Percentiles rank a stretch among this genome's conserved stretches.
Conservation (phyloP, 441 rosid species). For the Populus hybrid region DNA sequence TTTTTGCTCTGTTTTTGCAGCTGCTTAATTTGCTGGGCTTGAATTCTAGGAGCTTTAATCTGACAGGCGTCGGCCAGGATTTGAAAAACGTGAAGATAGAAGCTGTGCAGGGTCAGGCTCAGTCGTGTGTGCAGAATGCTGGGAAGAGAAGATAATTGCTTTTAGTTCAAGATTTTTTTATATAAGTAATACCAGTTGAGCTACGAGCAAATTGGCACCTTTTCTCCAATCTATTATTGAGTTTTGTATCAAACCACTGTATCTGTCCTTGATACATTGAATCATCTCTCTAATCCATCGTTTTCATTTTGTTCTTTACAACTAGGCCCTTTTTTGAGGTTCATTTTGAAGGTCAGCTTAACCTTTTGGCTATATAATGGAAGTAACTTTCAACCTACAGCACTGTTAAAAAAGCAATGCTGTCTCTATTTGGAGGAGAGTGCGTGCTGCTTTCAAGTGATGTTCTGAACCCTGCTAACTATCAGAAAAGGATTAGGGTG, state of each 20-base stretch:
- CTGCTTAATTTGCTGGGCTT: slow-evolving; percentile 11
- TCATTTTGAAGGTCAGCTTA: background rate
- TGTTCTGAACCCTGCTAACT: background rate
- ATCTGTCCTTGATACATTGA: background rate
- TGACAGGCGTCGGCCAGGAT: background rate
- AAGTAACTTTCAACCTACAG: background rate
- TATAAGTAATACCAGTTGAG: background rate
- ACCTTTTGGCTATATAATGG: background rate
- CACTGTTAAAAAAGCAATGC: background rate
- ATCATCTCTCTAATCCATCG: background rate
- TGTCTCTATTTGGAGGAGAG: background rate
- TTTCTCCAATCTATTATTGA: background rate
- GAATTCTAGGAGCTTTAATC: background rate
- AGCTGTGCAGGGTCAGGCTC: background rate
- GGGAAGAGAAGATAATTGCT: background rate
- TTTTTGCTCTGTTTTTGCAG: background rate
- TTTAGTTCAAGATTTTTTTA: too few species aligned
- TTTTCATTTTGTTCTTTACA: background rate
- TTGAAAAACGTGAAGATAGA: background rate
- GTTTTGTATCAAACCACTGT: background rate
- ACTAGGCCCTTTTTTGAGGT: background rate
- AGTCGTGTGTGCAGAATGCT: background rate
- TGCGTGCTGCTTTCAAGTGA: background rate
- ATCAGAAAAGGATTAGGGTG: too few species aligned
- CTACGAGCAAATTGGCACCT: background rate